phyloP scores from a whole-genome alignment of 1,284 basidiomycete genomes.

The Papiliotrema laurentii region DNA sequence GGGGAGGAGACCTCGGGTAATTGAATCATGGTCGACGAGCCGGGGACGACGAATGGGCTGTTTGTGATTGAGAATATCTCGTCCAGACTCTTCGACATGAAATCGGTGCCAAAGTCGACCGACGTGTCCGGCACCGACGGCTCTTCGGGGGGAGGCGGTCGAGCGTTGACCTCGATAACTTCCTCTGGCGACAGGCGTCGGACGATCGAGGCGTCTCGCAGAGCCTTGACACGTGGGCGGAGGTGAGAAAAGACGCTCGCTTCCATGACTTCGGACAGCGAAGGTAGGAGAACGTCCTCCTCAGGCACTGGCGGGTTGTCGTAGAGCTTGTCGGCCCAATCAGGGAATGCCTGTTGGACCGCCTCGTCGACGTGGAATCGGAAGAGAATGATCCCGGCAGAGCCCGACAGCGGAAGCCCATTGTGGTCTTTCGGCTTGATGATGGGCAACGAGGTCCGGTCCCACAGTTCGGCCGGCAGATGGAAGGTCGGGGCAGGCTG shows the following conservation, averaged over 20 bases:
- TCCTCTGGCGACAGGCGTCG: conserved; percentile 18
- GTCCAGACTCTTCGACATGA: conserved; percentile 1
- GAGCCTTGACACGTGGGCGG: conserved; percentile 18
- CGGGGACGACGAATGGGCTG: conserved; percentile 5
- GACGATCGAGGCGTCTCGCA: conserved; percentile 15
- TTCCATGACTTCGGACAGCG: conserved; percentile 31
- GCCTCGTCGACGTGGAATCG: conserved; percentile 41
- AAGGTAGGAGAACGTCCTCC: conserved; percentile 27
- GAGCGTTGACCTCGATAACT: conserved; percentile 23
- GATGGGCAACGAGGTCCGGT: conserved; percentile 25
- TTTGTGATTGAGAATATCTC: conserved; percentile 6
- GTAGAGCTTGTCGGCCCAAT: conserved; percentile 43
- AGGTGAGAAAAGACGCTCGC: conserved; percentile 23
- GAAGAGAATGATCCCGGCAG: conserved; percentile 38
- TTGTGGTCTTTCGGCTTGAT: conserved; percentile 33
- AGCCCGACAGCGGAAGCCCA: conserved; percentile 32
- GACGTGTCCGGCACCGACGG: background rate
- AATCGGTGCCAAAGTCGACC: conserved; percentile 1
- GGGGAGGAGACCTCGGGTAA: background rate
- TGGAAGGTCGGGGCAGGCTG: conserved; percentile 43
- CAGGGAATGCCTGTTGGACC: conserved; percentile 32
- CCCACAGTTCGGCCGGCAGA: conserved; percentile 39
- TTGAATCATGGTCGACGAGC: background rate
- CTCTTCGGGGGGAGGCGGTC: conserved; percentile 1
- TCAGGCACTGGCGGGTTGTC: conserved; percentile 42